Evolutionary conservation across 306 rosid genomes (phyloP), one percentile per base, ranked within the genome.

Genomic region (Myrica gale): DNA sequence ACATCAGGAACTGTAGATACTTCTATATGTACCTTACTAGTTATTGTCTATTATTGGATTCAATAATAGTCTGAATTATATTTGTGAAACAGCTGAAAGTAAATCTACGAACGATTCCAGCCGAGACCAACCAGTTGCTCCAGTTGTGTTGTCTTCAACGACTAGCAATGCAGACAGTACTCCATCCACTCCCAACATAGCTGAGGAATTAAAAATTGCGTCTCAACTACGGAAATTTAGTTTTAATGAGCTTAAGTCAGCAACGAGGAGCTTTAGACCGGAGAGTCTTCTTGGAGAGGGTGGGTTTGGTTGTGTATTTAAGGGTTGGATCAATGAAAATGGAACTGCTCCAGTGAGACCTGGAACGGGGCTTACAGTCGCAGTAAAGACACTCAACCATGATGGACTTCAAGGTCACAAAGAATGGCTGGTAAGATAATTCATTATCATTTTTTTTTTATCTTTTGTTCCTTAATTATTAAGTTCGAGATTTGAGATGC

Each of bases 351-450:
- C 82, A 20, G 62, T 85, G 58, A 83, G 77, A 69, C 74, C 89
- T 46, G 84, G 79, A 71, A 7, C 15, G 1, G 85, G 85, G 54
- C n/a, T 89, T 1, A 76, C 93, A 0, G 86, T 90, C 72, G 97
- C 96, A 0, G 93, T 92, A 1, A 92, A 88, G 79, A 76, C 81
- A 26, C 91, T 88, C 9, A 88, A 88, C 76, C 79, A 9, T 42
- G 78, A 69, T 10, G 91, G 87, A 45, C 65, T 69, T 19, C 96
- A 92, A 74, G 91, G 91, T 5, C 90, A 90, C 13, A 87, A 45
- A 19, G 97, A 91, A 82, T 92, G 96, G 96, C 81, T 87, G 76
- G 96, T 91, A 83, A 53, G 81, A 6, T 1, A 32, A 46, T 52
- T 74, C 55, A 6, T 68, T 76, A 62, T 62, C 62, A 17, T 61